These are phyloP conservation scores for Leccinum colubrinum DNA, from an alignment of 1,284 basidiomycete species.

Conservation along the genomic window DNA sequence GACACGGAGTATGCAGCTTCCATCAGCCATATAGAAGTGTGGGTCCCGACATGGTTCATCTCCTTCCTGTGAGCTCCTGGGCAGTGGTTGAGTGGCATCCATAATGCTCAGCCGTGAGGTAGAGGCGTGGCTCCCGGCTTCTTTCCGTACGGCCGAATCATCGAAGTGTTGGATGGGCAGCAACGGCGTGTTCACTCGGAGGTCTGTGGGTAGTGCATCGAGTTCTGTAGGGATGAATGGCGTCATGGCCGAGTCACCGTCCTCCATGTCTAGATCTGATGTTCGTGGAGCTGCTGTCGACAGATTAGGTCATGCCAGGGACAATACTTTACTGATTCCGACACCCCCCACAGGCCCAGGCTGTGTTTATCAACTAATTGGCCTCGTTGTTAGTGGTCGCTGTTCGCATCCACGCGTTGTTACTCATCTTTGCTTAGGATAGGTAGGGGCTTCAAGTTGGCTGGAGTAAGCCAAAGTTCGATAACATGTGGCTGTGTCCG, in stretches of 20 bases:
- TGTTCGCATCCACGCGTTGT: neutral
- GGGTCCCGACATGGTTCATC: constrained; percentile 31
- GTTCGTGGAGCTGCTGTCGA: neutral
- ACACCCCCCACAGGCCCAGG: neutral
- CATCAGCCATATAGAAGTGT: constrained; percentile 51
- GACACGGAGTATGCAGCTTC: constrained; percentile 57
- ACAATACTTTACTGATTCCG: neutral
- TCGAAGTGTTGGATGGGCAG: constrained; percentile 1
- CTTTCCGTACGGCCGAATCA: constrained; percentile 8
- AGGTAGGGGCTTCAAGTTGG: neutral
- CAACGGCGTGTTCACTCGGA: neutral
- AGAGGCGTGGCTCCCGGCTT: constrained; percentile 8
- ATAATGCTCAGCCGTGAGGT: neutral
- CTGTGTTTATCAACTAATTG: neutral
- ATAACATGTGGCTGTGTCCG: constrained; percentile 23
- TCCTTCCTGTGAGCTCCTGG: constrained; percentile 11
- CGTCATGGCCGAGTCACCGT: neutral
- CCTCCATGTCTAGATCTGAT: constrained; percentile 14
- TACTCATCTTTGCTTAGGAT: neutral
- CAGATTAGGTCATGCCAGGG: constrained; percentile 9
- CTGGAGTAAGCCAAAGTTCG: neutral
- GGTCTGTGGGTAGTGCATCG: constrained; percentile 13
- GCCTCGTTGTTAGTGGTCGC: neutral
- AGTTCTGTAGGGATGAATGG: constrained; percentile 27
- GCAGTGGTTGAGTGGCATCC: constrained; percentile 1